Evolutionary conservation across 2,329 filamentous ascomycete genomes (phyloP).

Genomic region (Didymosphaeria variabile): DNA sequence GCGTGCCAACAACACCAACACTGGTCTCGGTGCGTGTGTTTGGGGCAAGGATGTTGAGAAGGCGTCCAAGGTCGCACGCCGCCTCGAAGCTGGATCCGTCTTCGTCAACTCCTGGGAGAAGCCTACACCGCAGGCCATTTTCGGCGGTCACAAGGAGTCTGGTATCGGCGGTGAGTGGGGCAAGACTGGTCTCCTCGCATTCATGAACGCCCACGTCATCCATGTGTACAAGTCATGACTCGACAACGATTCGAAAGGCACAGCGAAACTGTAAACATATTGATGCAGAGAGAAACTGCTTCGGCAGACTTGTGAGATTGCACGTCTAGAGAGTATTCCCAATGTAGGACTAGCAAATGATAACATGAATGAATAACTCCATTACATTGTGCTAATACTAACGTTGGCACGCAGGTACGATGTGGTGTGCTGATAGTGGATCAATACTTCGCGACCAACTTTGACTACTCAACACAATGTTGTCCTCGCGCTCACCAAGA

Average conservation of each 20-base stretch:
- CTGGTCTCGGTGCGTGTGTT: constrained; percentile 64
- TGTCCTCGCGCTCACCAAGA: too few species aligned
- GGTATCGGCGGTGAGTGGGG: constrained; percentile 78
- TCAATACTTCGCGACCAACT: too few species aligned
- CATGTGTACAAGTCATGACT: constrained; percentile 55
- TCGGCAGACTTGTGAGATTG: background rate
- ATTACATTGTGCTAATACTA: too few species aligned
- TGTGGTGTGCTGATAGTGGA: too few species aligned
- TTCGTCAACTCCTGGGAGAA: constrained; percentile 64
- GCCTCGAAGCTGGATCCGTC: constrained; percentile 63
- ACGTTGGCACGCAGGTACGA: too few species aligned
- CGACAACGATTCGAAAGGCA: constrained; percentile 2
- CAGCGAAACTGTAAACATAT: constrained; percentile 10
- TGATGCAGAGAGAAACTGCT: background rate
- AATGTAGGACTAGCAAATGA: background rate
- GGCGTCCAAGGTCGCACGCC: constrained; percentile 58
- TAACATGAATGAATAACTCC: background rate
- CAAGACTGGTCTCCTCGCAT: constrained; percentile 55
- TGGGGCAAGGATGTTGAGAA: constrained; percentile 55
- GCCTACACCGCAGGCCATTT: constrained; percentile 60
- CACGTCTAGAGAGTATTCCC: background rate
- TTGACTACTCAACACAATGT: too few species aligned
- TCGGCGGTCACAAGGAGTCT: constrained; percentile 80
- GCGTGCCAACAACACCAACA: constrained; percentile 58
- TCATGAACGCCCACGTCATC: constrained; percentile 58